These are phyloP conservation scores for Lasiosphaeriaceae sp. DNA, from an alignment of 495 filamentous ascomycete species.

Conservation along the genomic window DNA sequence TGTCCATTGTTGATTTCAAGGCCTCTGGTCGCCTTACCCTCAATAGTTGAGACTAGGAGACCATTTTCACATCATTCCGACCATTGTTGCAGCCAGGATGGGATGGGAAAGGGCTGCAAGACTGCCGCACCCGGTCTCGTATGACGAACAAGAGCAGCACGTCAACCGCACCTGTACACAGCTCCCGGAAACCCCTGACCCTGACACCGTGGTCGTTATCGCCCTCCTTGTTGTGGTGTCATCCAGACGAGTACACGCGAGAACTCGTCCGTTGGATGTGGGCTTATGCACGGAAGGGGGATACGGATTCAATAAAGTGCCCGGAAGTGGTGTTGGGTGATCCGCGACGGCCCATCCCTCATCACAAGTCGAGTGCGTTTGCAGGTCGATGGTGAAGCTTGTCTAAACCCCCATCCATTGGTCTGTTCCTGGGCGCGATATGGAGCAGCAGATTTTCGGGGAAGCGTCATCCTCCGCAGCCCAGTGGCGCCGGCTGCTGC, in stretches of 20 bases:
- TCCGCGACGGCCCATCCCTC: constrained; percentile 8
- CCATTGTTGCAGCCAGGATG: no score
- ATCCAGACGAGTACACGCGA: neutral
- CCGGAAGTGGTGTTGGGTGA: constrained; percentile 4
- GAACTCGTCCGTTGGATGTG: neutral
- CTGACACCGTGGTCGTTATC: neutral
- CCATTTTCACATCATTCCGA: no score
- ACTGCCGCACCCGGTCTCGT: no score
- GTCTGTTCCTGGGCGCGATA: neutral
- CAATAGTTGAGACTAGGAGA: no score
- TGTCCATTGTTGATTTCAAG: no score
- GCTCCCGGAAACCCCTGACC: neutral
- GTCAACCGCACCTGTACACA: no score
- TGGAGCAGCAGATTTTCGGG: neutral
- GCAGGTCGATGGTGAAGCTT: neutral
- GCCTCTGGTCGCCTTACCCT: no score
- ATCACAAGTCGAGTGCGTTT: neutral
- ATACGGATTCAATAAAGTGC: neutral
- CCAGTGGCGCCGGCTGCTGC: neutral
- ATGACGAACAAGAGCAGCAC: no score
- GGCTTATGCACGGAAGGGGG: neutral
- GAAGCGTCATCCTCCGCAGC: neutral
- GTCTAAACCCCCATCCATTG: neutral
- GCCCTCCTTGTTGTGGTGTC: neutral
- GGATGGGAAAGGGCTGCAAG: no score